phyloP scores from a whole-genome alignment of 2,329 filamentous ascomycete genomes.

The Colletotrichum australisinense region DNA sequence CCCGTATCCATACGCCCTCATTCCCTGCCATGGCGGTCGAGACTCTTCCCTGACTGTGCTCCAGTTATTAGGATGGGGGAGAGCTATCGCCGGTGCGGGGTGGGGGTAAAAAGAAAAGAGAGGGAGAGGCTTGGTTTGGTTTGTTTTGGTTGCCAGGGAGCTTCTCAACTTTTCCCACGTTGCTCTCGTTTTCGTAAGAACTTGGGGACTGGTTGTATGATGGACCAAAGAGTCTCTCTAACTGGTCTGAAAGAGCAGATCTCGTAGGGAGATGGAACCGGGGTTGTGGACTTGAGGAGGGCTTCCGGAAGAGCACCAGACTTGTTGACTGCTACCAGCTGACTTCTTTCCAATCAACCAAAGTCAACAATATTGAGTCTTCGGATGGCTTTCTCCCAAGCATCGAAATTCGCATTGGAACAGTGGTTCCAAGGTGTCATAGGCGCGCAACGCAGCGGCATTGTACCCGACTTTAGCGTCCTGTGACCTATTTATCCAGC shows the following conservation, averaged over 20 bases:
- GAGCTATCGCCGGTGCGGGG: constrained; percentile 7
- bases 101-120: not conserved
- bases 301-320: not conserved
- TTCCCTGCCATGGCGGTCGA: constrained; percentile 14
- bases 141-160: constrained; percentile 6
- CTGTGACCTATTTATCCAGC: constrained; percentile 29
- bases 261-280: not conserved
- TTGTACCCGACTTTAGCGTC: constrained; percentile 25
- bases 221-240: not conserved
- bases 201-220: not conserved
- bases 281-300: not conserved
- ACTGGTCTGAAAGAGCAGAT: not conserved
- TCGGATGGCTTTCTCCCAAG: not conserved
- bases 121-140: not conserved
- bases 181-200: not conserved
- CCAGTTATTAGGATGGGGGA: constrained; percentile 4
- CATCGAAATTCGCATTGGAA: not conserved
- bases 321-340: not conserved
- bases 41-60: constrained; percentile 1
- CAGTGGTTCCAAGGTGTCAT: constrained; percentile 10
- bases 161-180: constrained; percentile 5
- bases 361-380: not conserved
- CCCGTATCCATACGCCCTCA: constrained; percentile 2
- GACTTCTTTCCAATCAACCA: not conserved
- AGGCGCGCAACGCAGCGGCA: constrained; percentile 35